These are phyloP conservation scores for Nematodospora anomalae DNA, from an alignment of 1,139 yeast species.

Conservation along the genomic window DNA sequence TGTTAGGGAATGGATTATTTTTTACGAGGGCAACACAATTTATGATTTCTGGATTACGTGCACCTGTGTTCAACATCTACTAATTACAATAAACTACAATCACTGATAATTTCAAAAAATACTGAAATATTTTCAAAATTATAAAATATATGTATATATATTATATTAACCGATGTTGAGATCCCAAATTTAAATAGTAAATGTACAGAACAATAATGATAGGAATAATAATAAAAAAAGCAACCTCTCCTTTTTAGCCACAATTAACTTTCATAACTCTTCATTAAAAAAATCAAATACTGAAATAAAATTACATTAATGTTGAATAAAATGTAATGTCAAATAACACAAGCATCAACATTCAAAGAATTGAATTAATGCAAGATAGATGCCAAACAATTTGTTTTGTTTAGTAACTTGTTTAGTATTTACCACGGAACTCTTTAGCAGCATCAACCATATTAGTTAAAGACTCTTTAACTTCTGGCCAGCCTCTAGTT, in stretches of 20 bases:
- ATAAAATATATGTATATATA: slow-evolving; percentile 17
- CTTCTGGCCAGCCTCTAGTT: slow-evolving; percentile 96
- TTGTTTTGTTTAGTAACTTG: too few relatives aligned
- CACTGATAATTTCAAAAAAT: slow-evolving; percentile 1
- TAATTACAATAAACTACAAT: not conserved
- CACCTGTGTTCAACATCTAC: not conserved
- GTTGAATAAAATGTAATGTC: slow-evolving; percentile 63
- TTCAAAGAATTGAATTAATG: slow-evolving; percentile 34
- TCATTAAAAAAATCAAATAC: slow-evolving; percentile 21
- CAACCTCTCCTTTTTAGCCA: slow-evolving; percentile 5
- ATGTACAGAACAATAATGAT: slow-evolving; percentile 14
- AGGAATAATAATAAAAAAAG: slow-evolving; percentile 19
- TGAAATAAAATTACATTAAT: slow-evolving; percentile 52
- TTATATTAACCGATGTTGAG: slow-evolving; percentile 48
- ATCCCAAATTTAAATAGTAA: slow-evolving; percentile 32
- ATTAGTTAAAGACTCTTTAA: slow-evolving; percentile 81
- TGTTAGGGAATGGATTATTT: not conserved
- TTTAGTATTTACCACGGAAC: slow-evolving; percentile 67
- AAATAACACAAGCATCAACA: slow-evolving; percentile 43
- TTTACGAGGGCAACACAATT: not conserved
- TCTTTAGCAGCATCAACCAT: slow-evolving; percentile 99
- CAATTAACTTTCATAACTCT: slow-evolving; percentile 16
- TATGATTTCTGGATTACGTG: not conserved
- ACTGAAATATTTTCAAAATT: not conserved
- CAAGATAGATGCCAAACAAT: slow-evolving; percentile 16